Conservation (phyloP, 2,329 filamentous ascomycete genomes). For the Aspergillus transmontanensis region DNA sequence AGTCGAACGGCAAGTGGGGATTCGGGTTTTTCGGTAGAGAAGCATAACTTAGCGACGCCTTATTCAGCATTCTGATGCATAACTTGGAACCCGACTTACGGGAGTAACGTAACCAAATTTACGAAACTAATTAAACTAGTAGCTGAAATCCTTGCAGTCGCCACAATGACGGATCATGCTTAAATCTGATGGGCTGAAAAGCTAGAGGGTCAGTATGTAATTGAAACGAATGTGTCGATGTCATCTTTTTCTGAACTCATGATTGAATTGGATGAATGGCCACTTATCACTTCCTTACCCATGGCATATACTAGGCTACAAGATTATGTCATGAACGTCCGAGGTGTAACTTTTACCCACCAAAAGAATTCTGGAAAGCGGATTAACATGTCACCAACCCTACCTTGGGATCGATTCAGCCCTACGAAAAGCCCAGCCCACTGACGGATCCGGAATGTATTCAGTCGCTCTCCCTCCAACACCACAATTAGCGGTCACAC, state of each 20-base stretch:
- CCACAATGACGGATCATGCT: not conserved
- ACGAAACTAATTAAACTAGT: not conserved
- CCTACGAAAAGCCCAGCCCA: slow-evolving; percentile 6
- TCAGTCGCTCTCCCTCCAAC: not conserved
- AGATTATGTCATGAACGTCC: not conserved
- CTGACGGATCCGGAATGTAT: not conserved
- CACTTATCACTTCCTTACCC: not conserved
- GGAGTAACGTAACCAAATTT: not conserved
- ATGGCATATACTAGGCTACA: too few species aligned
- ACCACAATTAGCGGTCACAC: not conserved
- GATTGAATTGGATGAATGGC: not conserved
- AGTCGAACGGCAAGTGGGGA: not conserved
- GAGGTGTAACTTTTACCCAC: not conserved
- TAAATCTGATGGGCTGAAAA: not conserved
- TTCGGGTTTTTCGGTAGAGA: not conserved
- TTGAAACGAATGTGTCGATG: not conserved
- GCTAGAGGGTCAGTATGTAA: not conserved
- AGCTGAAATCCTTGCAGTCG: not conserved
- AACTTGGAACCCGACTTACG: not conserved
- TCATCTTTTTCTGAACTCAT: not conserved
- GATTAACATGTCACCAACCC: not conserved
- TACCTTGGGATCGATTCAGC: slow-evolving; percentile 10
- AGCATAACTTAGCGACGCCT: not conserved
- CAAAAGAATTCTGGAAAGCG: not conserved
- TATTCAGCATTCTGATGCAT: slow-evolving; percentile 1